Base-by-base conservation (phyloP, 1,139 yeast species). In the Magnusiomyces starmeri region DNA sequence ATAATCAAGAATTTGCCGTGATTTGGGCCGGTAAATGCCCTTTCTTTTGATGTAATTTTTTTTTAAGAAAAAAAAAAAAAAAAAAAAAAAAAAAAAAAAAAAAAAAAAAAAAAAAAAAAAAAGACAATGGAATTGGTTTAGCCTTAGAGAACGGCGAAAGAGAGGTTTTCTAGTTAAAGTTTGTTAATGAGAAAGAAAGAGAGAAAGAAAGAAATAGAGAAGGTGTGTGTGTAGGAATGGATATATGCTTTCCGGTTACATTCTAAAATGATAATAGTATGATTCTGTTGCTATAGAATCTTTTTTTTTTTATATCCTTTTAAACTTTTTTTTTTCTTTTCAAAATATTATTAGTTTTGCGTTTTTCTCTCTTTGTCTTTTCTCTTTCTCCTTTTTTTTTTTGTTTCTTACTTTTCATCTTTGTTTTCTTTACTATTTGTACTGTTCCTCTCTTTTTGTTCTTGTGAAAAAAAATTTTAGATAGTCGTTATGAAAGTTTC, bases 21-120 rank as follows among this genome's bases (percentile, higher is more conserved):
- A n/a, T n/a, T n/a, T n/a, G n/a, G n/a, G n/a, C n/a, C n/a, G n/a
- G n/a, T n/a, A n/a, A n/a, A n/a, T n/a, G n/a, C n/a, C n/a, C n/a
- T n/a, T n/a, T n/a, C n/a, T 22, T 14, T 26, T 9, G 7, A 12
- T 4, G 35, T 43, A 51, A 50, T 46, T 44, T 43, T 32, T n/a
- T 24, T 44, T 42, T 22, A 7, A 20, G 18, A 24, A 12, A 21
- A 3, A 18, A 18, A n/a, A 16, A 22, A 45, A 14, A 34, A 20
- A 35, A 22, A n/a, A 18, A 27, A 12, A n/a, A 22, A 43, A 21
- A 12, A 48, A 21, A 22, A 39, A 29, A 14, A 22, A 35, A 35
- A 21, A 20, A 20, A 21, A 10, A 9, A 44, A 18, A 21, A 16
- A 27, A n/a, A 18, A 25, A 46, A 25, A 25, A 21, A 6, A 20